Conservation (phyloP, 495 filamentous ascomycete genomes). For the Daldinia concentrica region DNA sequence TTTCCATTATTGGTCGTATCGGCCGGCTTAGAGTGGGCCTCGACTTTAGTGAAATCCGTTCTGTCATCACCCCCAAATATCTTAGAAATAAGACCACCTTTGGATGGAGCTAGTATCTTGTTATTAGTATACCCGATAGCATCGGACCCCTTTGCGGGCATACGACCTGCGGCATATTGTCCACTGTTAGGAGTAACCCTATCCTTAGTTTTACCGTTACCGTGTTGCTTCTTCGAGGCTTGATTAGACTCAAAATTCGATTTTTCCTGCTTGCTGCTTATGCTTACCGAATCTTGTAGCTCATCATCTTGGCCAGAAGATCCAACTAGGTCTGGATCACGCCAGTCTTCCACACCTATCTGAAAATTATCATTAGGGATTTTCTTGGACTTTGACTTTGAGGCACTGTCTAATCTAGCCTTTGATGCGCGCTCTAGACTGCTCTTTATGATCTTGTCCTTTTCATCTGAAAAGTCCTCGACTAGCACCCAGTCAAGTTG, state of each 20-base stretch:
- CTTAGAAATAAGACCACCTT: constrained; percentile 52
- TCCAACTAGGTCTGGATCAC: constrained; percentile 79
- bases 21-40: constrained; percentile 25
- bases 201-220: constrained; percentile 64
- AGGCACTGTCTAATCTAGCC: constrained; percentile 36
- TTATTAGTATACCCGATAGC: constrained; percentile 39
- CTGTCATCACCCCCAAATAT: constrained; percentile 59
- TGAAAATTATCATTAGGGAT: constrained; percentile 74
- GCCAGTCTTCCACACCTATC: constrained; percentile 94
- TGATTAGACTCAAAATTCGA: constrained; percentile 34
- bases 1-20: constrained; percentile 26
- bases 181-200: constrained; percentile 82
- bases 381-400: constrained; percentile 31
- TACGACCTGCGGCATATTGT: constrained; percentile 64
- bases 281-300: constrained; percentile 17
- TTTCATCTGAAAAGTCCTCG: constrained; percentile 72
- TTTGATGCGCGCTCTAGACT: constrained; percentile 51
- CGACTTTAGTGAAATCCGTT: constrained; percentile 40
- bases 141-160: constrained; percentile 41
- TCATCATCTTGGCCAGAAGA: constrained; percentile 35
- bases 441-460: constrained; percentile 48
- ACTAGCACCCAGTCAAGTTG: constrained; percentile 79
- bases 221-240: constrained; percentile 44
- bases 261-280: constrained; percentile 26
- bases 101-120: constrained; percentile 38